phyloP scores from a whole-genome alignment of 1,284 basidiomycete genomes.

The Trichosporon sp. region DNA sequence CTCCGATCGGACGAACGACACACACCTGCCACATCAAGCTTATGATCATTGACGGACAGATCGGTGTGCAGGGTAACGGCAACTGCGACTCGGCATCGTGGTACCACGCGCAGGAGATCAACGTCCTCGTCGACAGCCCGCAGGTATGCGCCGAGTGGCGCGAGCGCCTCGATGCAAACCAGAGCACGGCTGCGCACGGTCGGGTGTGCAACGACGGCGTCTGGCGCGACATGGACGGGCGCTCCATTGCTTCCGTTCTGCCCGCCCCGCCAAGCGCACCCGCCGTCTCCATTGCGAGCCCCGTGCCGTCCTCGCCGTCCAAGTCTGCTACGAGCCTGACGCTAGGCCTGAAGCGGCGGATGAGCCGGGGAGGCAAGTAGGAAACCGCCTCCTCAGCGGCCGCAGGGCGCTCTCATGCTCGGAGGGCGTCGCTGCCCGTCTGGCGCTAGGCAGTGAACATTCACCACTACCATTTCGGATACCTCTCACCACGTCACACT shows the following conservation, averaged over 20 bases:
- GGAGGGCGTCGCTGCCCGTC: no score
- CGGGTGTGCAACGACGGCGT: conserved; percentile 30
- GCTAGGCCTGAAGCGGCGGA: background rate
- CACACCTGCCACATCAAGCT: conserved; percentile 71
- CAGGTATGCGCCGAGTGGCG: conserved; percentile 60
- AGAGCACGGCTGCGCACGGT: conserved; percentile 63
- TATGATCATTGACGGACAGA: conserved; percentile 62
- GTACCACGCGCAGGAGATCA: conserved; percentile 71
- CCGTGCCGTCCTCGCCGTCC: background rate
- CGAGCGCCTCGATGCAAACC: conserved; percentile 59
- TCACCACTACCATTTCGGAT: background rate
- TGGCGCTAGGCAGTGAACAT: background rate
- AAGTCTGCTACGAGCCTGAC: background rate
- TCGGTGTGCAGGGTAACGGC: conserved; percentile 56
- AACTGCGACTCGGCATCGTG: conserved; percentile 61
- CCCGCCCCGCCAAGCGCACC: background rate
- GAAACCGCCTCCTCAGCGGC: no score
- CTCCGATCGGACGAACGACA: conserved; percentile 58
- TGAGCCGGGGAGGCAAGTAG: background rate
- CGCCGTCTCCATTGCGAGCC: background rate
- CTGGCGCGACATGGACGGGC: conserved; percentile 31
- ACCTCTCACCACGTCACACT: background rate
- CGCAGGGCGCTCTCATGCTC: no score
- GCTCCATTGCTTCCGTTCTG: background rate
- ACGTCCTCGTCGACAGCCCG: conserved; percentile 64